Base-by-base conservation (phyloP, 2,329 filamentous ascomycete species). In the Cladosporium sp. region DNA sequence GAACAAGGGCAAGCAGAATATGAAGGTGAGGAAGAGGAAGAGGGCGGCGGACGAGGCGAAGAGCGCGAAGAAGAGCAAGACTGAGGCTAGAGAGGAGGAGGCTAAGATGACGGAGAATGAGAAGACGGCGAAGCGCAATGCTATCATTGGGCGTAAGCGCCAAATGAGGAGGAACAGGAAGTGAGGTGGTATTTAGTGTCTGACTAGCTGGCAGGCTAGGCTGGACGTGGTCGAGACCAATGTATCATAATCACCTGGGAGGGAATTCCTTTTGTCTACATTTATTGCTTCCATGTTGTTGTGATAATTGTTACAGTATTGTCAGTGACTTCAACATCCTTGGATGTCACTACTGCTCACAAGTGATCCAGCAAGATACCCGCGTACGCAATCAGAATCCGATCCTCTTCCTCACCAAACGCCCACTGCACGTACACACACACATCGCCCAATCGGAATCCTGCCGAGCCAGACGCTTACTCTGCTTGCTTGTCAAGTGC, bases 101-200 rank as follows among this genome's bases (percentile, higher is more conserved):
- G 59, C 68, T 32, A 73, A 73, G 68, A 70, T 68, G 61, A 67
- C 68, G 26, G 73, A 74, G 24, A 85, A 88, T 72, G 85, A 83
- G 68, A 81, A 82, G 79, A 75, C 87, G 64, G 85, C 86, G 30
- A 86, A 85, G 75, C 80, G 87, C 69, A 91, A 92, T 74, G 89
- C 88, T 74, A 91, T 97, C 74, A 96, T 97, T 78, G 89, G 88
- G 59, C 89, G 92, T 78, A 97, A 96, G 83, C 85, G 92, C 69
- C 87, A 90, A 81, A 86, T 90, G 83, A 87, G 92, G 52, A 70
- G 69, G 44, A 68, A 65, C 59, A 67, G 72, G 60, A 73, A 71
- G 66, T 66, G 38, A 44, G 38, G 38, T 44, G 38, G 15, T n/a
- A 51, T 30, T 34, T 30, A n/a, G 38, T 44, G 38, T 36, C 44